Evolutionary conservation across 352 stramenopile genomes (phyloP).

Genomic region (Lagenidium giganteum): DNA sequence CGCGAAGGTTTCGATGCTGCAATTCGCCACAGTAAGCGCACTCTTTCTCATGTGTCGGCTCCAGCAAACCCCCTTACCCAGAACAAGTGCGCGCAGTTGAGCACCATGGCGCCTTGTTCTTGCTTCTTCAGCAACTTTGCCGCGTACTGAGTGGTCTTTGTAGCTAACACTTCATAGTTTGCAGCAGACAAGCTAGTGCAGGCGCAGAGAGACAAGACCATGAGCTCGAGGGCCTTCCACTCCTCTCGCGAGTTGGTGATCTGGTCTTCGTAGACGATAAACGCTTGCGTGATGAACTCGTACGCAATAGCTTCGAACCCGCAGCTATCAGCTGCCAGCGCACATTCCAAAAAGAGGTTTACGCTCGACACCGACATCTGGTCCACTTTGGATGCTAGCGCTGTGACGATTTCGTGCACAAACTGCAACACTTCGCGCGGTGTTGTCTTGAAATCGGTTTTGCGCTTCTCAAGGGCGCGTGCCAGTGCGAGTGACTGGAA

Average conservation of each 20-base stretch:
- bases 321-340: constrained; percentile 81
- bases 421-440: constrained; percentile 96
- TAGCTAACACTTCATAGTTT: constrained; percentile 96
- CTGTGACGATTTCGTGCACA: constrained; percentile 96
- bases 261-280: constrained; percentile 97
- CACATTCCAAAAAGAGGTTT: constrained; percentile 94
- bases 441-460: constrained; percentile 29
- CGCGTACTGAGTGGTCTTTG: constrained; percentile 95
- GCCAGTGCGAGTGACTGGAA: constrained; percentile 88
- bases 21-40: no score
- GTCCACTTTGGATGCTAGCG: constrained; percentile 79
- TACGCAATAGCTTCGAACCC: constrained; percentile 92
- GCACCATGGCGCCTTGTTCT: constrained; percentile 95
- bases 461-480: constrained; percentile 24
- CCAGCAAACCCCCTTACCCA: no score
- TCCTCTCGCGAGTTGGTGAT: constrained; percentile 91
- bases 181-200: constrained; percentile 74
- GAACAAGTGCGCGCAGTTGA: constrained; percentile 94
- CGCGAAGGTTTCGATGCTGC: constrained; percentile 73
- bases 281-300: constrained; percentile 95
- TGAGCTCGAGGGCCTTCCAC: constrained; percentile 82
- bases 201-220: constrained; percentile 86
- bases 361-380: constrained; percentile 76
- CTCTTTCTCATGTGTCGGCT: no score
- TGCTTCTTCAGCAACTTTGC: constrained; percentile 96